Evolutionary conservation across 1,284 basidiomycete species (phyloP).

Genomic region (Mixia osmundae): DNA sequence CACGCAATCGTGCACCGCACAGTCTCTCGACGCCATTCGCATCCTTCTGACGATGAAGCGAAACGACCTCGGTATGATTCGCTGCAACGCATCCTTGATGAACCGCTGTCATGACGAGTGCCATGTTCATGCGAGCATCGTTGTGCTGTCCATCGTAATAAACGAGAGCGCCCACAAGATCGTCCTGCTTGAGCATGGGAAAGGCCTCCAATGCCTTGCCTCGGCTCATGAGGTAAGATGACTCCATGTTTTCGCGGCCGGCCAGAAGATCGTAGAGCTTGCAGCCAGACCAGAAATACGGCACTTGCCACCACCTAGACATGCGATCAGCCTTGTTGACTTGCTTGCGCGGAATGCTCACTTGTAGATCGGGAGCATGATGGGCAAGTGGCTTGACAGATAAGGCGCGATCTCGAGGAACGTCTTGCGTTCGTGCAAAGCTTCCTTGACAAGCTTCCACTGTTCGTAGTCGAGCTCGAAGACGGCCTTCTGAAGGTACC

Average conservation of each 20-base stretch:
- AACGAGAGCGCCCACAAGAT: conserved; percentile 78
- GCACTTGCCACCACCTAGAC: conserved; percentile 76
- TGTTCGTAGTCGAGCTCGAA: conserved; percentile 75
- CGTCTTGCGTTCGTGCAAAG: conserved; percentile 72
- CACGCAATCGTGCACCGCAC: conserved; percentile 51
- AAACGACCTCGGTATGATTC: conserved; percentile 73
- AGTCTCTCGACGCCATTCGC: conserved; percentile 30
- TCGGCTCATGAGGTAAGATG: conserved; percentile 79
- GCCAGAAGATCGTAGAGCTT: conserved; percentile 93
- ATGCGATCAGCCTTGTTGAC: conserved; percentile 10
- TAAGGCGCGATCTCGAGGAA: conserved; percentile 94
- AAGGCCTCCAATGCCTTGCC: conserved; percentile 82
- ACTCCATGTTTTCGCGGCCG: conserved; percentile 91
- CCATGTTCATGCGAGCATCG: conserved; percentile 93
- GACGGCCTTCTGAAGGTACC: conserved; percentile 89
- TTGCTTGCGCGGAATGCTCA: conserved; percentile 21
- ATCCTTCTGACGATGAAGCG: conserved; percentile 38
- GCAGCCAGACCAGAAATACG: conserved; percentile 86
- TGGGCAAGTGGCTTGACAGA: conserved; percentile 71
- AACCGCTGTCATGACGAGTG: conserved; percentile 77
- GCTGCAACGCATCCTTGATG: conserved; percentile 70
- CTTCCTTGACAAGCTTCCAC: conserved; percentile 87
- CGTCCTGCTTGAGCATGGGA: conserved; percentile 86
- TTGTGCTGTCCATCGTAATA: conserved; percentile 99
- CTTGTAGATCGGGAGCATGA: conserved; percentile 83